Percentiles rank a stretch among this genome's conserved stretches.
phyloP scores from a whole-genome alignment of 2,329 filamentous ascomycete species.

The Fusarium fujikuroi region DNA sequence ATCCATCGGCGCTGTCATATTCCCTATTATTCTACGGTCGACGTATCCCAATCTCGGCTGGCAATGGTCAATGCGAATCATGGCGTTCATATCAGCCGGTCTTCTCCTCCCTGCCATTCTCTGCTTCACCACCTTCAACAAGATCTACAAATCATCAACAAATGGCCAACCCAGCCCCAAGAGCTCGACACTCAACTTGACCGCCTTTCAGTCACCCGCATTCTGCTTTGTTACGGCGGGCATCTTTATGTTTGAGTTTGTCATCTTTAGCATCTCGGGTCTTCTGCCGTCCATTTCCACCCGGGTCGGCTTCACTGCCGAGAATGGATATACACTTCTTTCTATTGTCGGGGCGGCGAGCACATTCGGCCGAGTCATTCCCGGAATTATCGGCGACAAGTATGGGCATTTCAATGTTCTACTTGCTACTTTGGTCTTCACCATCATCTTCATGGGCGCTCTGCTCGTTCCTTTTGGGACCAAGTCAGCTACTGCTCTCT shows the following conservation, averaged over 20 bases:
- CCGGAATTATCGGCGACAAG: constrained; percentile 55
- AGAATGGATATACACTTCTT: constrained; percentile 57
- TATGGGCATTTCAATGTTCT: constrained; percentile 57
- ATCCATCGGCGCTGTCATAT: constrained; percentile 47
- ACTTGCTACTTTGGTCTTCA: constrained; percentile 41
- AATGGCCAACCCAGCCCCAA: constrained; percentile 18
- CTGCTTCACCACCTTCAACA: constrained; percentile 51
- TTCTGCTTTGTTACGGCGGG: constrained; percentile 55
- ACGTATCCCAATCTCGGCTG: constrained; percentile 47
- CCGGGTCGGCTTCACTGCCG: constrained; percentile 46
- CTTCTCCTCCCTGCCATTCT: constrained; percentile 42
- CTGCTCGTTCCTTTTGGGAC: constrained; percentile 59
- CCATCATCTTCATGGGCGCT: constrained; percentile 54
- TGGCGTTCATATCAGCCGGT: constrained; percentile 46
- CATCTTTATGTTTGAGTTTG: constrained; percentile 60
- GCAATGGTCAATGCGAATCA: constrained; percentile 49
- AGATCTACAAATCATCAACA: constrained; percentile 18
- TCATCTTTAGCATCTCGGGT: constrained; percentile 59
- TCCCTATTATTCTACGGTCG: constrained; percentile 49
- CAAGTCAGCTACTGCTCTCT: constrained; percentile 52
- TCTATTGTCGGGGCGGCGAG: constrained; percentile 57
- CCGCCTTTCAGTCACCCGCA: constrained; percentile 53
- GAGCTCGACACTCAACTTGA: constrained; percentile 50
- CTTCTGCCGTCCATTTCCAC: constrained; percentile 59
- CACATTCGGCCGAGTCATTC: constrained; percentile 55